These are phyloP conservation scores for Arachnomyces sp. DNA, from an alignment of 2,329 filamentous ascomycete species.

Conservation along the genomic window DNA sequence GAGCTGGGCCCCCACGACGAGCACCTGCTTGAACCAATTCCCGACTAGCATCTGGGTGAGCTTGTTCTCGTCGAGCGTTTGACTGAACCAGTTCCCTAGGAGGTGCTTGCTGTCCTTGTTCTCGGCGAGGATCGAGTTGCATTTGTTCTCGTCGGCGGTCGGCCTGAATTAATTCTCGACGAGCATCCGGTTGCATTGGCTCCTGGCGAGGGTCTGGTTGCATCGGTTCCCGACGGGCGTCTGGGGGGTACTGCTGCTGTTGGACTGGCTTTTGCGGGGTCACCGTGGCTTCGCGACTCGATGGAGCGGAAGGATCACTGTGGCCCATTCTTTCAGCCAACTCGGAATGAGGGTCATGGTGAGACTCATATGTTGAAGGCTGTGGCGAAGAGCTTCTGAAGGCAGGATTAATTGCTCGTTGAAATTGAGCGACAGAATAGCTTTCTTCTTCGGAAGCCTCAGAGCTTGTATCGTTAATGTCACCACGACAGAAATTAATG, in stretches of 20 bases:
- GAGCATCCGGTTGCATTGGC: constrained; percentile 9
- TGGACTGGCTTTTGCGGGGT: constrained; percentile 45
- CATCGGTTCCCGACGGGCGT: constrained; percentile 16
- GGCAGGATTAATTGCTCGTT: constrained; percentile 87
- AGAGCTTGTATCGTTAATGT: constrained; percentile 67
- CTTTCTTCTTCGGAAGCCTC: constrained; percentile 80
- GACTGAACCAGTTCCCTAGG: too few species aligned
- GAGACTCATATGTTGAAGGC: constrained; percentile 84
- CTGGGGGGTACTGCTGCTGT: constrained; percentile 13
- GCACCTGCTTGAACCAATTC: constrained; percentile 17
- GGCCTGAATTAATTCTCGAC: constrained; percentile 5
- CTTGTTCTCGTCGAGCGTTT: too few species aligned
- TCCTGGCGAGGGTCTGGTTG: too few species aligned
- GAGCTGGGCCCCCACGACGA: constrained; percentile 32
- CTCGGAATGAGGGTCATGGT: constrained; percentile 74
- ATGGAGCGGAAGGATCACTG: constrained; percentile 39
- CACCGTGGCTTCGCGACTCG: constrained; percentile 45
- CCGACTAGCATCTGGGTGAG: constrained; percentile 7
- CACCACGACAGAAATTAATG: constrained; percentile 93
- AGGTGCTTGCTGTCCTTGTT: too few species aligned
- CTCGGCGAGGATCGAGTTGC: too few species aligned
- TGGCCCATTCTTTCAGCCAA: constrained; percentile 64
- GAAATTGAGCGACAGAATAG: constrained; percentile 94
- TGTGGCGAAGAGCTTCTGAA: constrained; percentile 95
- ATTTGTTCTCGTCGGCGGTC: neutral